Evolutionary conservation across 2,329 filamentous ascomycete species (phyloP), one percentile per base, ranked within the genome.

Genomic region (Ophiocordyceps camponoti-saundersi): DNA sequence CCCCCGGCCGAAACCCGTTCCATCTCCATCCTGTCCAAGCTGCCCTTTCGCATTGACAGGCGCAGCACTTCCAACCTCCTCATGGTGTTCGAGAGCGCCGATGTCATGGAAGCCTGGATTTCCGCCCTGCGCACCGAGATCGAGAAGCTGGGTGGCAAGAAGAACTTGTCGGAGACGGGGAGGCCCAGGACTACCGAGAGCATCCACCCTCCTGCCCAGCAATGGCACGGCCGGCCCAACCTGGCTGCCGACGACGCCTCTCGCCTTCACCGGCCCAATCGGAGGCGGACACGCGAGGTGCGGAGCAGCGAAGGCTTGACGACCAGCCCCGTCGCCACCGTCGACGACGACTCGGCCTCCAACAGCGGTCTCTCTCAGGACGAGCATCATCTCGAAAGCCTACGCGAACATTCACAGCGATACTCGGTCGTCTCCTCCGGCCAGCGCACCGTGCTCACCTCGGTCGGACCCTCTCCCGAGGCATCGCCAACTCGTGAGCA

Each of bases 81-180:
- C 22, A 70, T 92, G 58, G 77, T 90, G 0, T 79, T 89, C 51
- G 77, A 86, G 46, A 77, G 67, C 50, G 79, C 81, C 2, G 77
- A 82, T 51, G 79, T 85, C 42, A 85, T 90, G 82, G 80, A 87
- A 49, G 65, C 68, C 42, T 92, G 85, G 85, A 77, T 90, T 58
- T 70, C 72, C 1, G 69, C 72, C 0, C 65, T 90, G 29, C 74
- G 85, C 39, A 72, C 72, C 47, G 79, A 85, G 56, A 88, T 90
- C 46, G 79, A 85, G 53, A 67, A 69, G 6, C 63, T 85, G 8
- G 82, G 82, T 26, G 83, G 83, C 18, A 81, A 75, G 64, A 80
- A 75, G 59, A 68, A 70, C 47, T 59, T 75, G 22, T 74, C 77
- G 0, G 78, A 82, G 56, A 79, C 73, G 4, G 78, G 76, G 39